Evolutionary conservation across 768 basidiomycete genomes (phyloP), one percentile per base, ranked within the genome.

Genomic region (Leccinum uliginosum): DNA sequence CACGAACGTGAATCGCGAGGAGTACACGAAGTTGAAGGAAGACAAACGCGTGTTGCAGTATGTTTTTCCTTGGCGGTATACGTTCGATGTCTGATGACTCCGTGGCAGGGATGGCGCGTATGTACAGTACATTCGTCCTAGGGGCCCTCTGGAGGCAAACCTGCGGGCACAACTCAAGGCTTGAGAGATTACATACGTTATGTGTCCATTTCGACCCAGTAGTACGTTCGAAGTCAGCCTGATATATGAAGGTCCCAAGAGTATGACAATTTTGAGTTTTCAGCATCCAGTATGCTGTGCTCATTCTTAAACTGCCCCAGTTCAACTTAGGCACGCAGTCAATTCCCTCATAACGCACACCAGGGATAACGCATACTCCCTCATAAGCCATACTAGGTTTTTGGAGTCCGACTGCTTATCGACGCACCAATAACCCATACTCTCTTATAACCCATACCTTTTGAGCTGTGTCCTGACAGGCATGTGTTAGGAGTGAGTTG

Each of bases 91-190:
- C 45, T 66, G 27, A 52, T 49, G 12, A 11, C 17, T n/a, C 14
- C 29, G 53, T 4, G 4, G 23, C 21, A 67, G 65, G 82, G 94
- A 96, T 76, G 95, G 95, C 62, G 91, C 93, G 10, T 97, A 97
- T 73, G 89, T 97, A 51, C 87, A 95, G 75, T 96, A 89, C 78
- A 93, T 97, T 75, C 83, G 87, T 64, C 87, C 89, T 57, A 90
- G 86, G 80, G 94, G 94, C 59, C 82, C 83, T 53, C 80, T 96
- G 58, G 88, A 93, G 78, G 65, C 80, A 69, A 96, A 97, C 81
- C 80, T 97, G 54, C 85, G 87, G 59, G 86, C 83, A 62, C 92
- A 91, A 72, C 84, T 91, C 62, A 83, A 80, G 68, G 91, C 89
- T 55, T 91, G 76, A 77, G 56, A 54, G 40, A 48, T 59, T 53